Base-by-base conservation (phyloP, 2,329 filamentous ascomycete genomes). In the Nothophoma quercina region DNA sequence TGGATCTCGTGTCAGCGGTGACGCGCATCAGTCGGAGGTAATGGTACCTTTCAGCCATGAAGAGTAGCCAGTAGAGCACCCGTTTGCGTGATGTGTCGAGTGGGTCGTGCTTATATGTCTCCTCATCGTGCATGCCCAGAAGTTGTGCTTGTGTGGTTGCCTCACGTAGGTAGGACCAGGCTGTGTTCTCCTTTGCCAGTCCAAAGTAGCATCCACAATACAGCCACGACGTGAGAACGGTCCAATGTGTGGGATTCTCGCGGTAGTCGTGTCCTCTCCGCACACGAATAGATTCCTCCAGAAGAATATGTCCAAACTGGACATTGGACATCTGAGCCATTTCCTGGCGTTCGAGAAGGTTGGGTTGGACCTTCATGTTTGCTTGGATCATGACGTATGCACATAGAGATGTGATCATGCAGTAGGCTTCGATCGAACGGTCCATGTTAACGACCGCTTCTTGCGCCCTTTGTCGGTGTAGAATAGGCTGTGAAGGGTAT, bases 211-310 rank as follows among this genome's bases (percentile, higher is more conserved):
- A 82, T 1, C 83, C 83, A 41, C 81, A 84, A 36, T 85, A 77
- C 71, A 85, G 84, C 71, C 85, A 87, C 0, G 84, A 86, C 3
- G 84, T 86, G 35, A 85, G 80, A n/a, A 87, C 79, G 2, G 83
- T 83, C 47, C 75, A 76, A 7, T 85, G 70, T 0, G 82, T 81
- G 9, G 80, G 76, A 41, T 79, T 81, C 60, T 86, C 83, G 36
- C 84, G 75, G 56, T 85, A 85, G 64, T 86, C 82, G 68, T 82
- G 82, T 18, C 75, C 75, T 64, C 83, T 82, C 18, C 85, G 77
- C 18, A 83, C 79, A 3, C 81, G 76, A 13, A 85, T 77, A 38
- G 82, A 83, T 64, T 87, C 84, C 59, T 85, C 81, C 0, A 87
- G 70, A 29, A 87, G 80, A 53, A 81, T 79, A 30, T 83, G 78